Evolutionary conservation across 73 alveolate species (phyloP).

Genomic region (Stentor roeselii): DNA sequence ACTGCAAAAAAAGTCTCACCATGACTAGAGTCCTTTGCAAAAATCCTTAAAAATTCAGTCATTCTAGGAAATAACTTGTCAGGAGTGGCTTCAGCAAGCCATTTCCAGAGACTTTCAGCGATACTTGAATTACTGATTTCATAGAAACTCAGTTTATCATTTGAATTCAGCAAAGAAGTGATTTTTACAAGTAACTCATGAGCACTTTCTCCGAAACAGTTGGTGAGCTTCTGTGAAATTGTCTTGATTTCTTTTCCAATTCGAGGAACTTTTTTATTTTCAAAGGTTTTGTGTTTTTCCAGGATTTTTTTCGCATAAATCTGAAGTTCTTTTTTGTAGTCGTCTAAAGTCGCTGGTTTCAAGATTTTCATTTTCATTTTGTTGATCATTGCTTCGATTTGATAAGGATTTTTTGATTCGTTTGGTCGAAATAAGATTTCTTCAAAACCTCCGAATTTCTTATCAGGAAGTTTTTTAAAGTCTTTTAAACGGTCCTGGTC

Average conservation of each 20-base stretch:
- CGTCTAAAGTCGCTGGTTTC: slow-evolving; percentile 11
- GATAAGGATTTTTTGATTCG: not conserved
- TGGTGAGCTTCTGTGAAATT: not conserved
- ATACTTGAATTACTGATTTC: slow-evolving; percentile 7
- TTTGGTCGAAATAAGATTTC: slow-evolving; percentile 11
- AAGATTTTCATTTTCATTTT: slow-evolving; percentile 25
- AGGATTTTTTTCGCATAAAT: not conserved
- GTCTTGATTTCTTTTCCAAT: not conserved
- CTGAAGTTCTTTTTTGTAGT: not conserved
- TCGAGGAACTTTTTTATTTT: not conserved
- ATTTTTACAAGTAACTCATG: not conserved
- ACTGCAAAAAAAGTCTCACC: not conserved
- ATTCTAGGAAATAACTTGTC: not conserved
- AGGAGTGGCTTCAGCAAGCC: not conserved
- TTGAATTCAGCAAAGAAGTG: not conserved
- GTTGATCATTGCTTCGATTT: not conserved
- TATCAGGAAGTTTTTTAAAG: slow-evolving; percentile 3
- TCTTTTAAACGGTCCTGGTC: not conserved
- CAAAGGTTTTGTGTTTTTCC: slow-evolving; percentile 1
- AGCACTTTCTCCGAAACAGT: not conserved
- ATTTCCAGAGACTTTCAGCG: slow-evolving; percentile 13
- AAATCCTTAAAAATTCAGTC: not conserved
- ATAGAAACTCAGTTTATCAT: slow-evolving; percentile 1
- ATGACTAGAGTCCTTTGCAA: not conserved
- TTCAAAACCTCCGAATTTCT: slow-evolving; percentile 6